phyloP scores from a whole-genome alignment of 2,329 filamentous ascomycete genomes.

The Trichoderma citrinoviride region DNA sequence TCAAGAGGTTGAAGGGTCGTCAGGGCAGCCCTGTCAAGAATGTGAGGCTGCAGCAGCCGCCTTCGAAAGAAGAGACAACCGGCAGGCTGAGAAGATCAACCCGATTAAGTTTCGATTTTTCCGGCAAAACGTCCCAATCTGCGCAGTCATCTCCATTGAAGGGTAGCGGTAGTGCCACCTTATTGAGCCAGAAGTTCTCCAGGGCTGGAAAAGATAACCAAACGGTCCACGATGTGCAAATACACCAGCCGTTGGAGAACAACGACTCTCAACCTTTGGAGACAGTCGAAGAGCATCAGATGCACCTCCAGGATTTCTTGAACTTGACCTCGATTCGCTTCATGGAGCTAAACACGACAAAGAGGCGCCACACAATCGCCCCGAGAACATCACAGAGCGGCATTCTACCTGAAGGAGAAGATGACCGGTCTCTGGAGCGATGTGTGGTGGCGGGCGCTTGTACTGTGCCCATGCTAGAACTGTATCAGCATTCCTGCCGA shows the following conservation, averaged over 20 bases:
- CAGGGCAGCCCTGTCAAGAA: slow-evolving; percentile 76
- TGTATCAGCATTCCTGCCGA: slow-evolving; percentile 93
- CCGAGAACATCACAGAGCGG: slow-evolving; percentile 49
- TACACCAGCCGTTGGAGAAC: slow-evolving; percentile 42
- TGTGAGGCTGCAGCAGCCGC: slow-evolving; percentile 66
- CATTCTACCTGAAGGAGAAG: slow-evolving; percentile 41
- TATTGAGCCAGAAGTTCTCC: slow-evolving; percentile 55
- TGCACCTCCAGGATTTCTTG: slow-evolving; percentile 87
- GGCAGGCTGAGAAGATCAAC: slow-evolving; percentile 55
- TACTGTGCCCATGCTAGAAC: slow-evolving; percentile 85
- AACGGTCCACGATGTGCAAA: slow-evolving; percentile 44
- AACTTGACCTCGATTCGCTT: slow-evolving; percentile 96
- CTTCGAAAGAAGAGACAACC: slow-evolving; percentile 64
- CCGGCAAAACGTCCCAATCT: slow-evolving; percentile 42
- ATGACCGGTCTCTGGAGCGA: slow-evolving; percentile 64
- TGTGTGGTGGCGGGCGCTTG: slow-evolving; percentile 87
- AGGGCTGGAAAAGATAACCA: slow-evolving; percentile 51
- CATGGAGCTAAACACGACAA: slow-evolving; percentile 97
- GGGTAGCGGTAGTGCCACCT: slow-evolving; percentile 48
- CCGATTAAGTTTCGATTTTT: slow-evolving; percentile 46
- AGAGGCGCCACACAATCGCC: slow-evolving; percentile 79
- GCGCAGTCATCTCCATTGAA: slow-evolving; percentile 50
- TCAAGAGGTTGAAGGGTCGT: slow-evolving; percentile 69
- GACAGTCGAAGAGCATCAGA: slow-evolving; percentile 57
- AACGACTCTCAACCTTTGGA: slow-evolving; percentile 44